A percentile compares a stretch with the other conserved stretches of the same genome.
Conservation (phyloP, 345 rosid genomes). For the Citrus australasica region DNA sequence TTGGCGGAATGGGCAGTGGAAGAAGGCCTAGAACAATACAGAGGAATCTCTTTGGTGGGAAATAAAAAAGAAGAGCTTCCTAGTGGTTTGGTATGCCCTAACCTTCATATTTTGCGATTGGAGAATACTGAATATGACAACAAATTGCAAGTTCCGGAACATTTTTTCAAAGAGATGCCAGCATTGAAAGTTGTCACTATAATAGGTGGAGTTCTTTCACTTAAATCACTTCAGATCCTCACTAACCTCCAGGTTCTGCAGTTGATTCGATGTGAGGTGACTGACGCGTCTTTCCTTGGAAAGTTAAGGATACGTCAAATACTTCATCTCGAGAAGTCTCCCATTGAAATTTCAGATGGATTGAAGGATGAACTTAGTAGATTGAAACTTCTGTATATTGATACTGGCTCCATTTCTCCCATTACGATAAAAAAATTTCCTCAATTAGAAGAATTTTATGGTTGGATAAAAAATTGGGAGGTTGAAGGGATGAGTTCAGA, state of each 20-base stretch:
- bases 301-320: background rate
- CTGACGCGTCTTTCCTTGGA: background rate
- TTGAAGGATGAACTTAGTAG: background rate
- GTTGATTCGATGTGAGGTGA: no score
- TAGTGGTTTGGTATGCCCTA: background rate
- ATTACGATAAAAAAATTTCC: no score
- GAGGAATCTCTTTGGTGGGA: background rate
- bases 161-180: no score
- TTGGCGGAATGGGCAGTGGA: conserved; percentile 8
- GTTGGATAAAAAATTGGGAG: no score
- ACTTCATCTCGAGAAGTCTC: background rate
- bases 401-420: background rate
- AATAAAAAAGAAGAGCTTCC: background rate
- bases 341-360: background rate
- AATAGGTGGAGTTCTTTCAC: no score
- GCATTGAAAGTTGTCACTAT: no score
- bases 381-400: background rate
- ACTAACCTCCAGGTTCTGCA: no score
- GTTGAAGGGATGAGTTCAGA: no score
- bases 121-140: no score
- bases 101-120: background rate
- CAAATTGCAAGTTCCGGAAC: no score
- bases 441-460: background rate
- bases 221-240: no score
- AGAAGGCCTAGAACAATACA: background rate